Percentiles rank a stretch among this genome's conserved stretches.
Evolutionary conservation across 192 early-diverging fungal species (phyloP).

Genomic region (Coemansia sp.): DNA sequence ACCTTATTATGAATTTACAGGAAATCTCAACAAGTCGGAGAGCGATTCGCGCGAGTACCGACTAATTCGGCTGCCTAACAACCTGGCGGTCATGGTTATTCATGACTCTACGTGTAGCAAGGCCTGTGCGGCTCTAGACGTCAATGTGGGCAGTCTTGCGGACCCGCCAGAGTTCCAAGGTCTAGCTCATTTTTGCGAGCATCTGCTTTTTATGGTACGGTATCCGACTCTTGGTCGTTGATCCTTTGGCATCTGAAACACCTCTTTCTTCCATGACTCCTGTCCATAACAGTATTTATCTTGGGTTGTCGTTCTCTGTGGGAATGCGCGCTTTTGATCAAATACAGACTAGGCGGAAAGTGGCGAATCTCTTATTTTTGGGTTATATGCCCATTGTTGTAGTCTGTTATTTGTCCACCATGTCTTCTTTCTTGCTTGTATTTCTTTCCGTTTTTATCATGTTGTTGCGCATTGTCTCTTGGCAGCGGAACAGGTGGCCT

Average conservation of each 20-base stretch:
- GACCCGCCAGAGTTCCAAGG: constrained; percentile 71
- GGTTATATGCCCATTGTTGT: background rate
- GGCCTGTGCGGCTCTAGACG: constrained; percentile 66
- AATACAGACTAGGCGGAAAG: background rate
- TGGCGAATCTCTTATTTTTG: background rate
- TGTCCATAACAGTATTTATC: background rate
- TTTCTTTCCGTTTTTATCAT: background rate
- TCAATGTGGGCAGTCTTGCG: constrained; percentile 69
- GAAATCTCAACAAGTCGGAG: constrained; percentile 57
- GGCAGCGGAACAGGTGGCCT: background rate
- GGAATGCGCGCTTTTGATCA: background rate
- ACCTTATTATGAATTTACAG: constrained; percentile 36
- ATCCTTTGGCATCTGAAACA: background rate
- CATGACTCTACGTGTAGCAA: constrained; percentile 63
- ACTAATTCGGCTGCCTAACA: constrained; percentile 60
- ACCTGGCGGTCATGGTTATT: constrained; percentile 63
- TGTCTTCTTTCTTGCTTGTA: background rate
- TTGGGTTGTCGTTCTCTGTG: background rate
- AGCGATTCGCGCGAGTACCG: constrained; percentile 68
- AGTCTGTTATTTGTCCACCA: background rate
- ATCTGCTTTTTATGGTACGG: constrained; percentile 69
- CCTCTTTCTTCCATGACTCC: background rate
- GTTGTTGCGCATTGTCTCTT: background rate
- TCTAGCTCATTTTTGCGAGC: constrained; percentile 79
- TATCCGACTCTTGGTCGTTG: constrained; percentile 1